Percentiles rank a stretch among this genome's conserved stretches.
phyloP scores from a whole-genome alignment of 139 green algal genomes.

The Diplosphaera chodatii region DNA sequence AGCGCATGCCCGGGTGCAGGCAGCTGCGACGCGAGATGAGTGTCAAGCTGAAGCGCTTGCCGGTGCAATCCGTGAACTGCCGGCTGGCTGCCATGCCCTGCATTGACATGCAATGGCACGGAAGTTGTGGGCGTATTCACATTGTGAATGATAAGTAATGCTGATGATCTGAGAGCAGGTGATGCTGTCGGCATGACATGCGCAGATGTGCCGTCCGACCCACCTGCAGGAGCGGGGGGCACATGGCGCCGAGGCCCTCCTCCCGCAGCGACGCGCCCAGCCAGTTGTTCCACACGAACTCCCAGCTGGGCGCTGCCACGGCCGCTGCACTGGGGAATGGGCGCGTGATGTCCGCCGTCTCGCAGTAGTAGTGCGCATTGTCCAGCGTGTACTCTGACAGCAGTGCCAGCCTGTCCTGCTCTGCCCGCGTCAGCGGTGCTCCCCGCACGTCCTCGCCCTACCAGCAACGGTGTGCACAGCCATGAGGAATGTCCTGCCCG shows the following conservation, averaged over 20 bases:
- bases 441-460: conserved; percentile 6
- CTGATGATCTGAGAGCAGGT: no score
- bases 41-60: conserved; percentile 49
- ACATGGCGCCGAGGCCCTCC: conserved; percentile 60
- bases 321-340: conserved; percentile 71
- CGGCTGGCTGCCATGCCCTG: conserved; percentile 84
- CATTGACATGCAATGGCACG: conserved; percentile 5
- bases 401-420: conserved; percentile 34
- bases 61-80: conserved; percentile 52
- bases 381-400: conserved; percentile 51
- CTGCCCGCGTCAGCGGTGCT: conserved; percentile 14
- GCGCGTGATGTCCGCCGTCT: conserved; percentile 87
- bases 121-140: background rate
- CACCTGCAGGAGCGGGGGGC: conserved; percentile 81
- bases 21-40: conserved; percentile 68
- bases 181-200: no score
- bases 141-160: background rate
- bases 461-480: no score
- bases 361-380: conserved; percentile 91
- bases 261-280: conserved; percentile 54
- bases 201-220: no score
- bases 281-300: conserved; percentile 90
- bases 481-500: no score
- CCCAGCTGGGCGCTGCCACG: conserved; percentile 47
- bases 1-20: conserved; percentile 86